Percentiles rank a stretch among this genome's conserved stretches.
These are phyloP conservation scores for Echinochloa phyllopogon DNA, from an alignment of 176 grass and related monocot species.

Conservation along the genomic window DNA sequence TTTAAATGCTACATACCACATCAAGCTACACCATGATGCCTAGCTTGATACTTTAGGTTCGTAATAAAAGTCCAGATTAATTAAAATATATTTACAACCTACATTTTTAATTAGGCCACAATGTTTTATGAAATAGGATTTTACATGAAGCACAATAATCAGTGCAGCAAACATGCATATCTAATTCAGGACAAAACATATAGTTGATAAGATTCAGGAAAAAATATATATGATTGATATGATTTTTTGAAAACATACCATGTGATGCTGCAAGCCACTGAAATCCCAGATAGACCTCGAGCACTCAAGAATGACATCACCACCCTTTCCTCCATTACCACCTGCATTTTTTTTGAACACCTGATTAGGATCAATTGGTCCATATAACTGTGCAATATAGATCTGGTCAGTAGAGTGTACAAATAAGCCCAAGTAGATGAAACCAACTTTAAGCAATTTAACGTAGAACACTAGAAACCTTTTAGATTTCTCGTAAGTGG, in stretches of 20 bases:
- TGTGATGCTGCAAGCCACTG: slow-evolving; percentile 73
- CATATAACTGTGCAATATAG: background rate
- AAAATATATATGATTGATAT: background rate
- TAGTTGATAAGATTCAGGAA: background rate
- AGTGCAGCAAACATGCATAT: background rate
- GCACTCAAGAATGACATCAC: slow-evolving; percentile 91
- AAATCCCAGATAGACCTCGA: slow-evolving; percentile 82
- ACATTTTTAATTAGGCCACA: background rate
- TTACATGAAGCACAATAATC: background rate
- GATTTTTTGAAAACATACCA: slow-evolving; percentile 48
- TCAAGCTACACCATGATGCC: background rate
- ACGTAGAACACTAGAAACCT: background rate
- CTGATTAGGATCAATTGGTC: background rate
- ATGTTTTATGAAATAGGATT: slow-evolving; percentile 19
- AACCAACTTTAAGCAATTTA: background rate
- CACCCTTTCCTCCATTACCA: slow-evolving; percentile 86
- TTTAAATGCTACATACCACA: background rate
- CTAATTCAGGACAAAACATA: background rate
- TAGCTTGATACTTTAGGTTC: background rate
- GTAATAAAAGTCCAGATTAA: background rate
- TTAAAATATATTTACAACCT: slow-evolving; percentile 2
- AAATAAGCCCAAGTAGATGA: background rate
- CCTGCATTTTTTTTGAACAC: slow-evolving; percentile 43
- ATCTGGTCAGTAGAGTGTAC: background rate
- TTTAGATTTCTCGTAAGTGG: background rate